Evolutionary conservation across 192 early-diverging fungal genomes (phyloP).

Genomic region (Linnemannia hyalina): DNA sequence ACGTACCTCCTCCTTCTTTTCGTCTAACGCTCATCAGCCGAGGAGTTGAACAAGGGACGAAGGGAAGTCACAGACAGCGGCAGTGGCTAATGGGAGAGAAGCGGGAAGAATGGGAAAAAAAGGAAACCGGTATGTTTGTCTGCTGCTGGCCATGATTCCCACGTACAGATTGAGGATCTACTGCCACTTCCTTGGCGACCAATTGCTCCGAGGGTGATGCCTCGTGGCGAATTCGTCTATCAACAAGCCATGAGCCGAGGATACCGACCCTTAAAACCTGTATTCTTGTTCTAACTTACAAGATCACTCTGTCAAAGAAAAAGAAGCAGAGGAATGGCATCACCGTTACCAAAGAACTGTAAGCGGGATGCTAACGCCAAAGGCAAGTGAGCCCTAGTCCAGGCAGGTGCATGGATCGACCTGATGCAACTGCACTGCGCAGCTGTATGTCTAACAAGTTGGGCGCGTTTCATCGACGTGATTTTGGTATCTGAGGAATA

Average conservation of each 20-base stretch:
- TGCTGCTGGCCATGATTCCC: background rate
- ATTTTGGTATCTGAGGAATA: background rate
- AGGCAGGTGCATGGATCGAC: background rate
- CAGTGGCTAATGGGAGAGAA: background rate
- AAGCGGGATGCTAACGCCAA: background rate
- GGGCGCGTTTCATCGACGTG: background rate
- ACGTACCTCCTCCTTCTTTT: background rate
- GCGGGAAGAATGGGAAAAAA: background rate
- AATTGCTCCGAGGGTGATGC: background rate
- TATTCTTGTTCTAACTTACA: background rate
- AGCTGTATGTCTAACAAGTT: background rate
- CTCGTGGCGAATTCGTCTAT: background rate
- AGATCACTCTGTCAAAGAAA: background rate
- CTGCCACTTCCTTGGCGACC: background rate
- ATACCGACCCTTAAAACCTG: background rate
- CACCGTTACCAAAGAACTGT: background rate
- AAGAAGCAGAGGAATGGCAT: background rate
- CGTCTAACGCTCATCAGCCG: background rate
- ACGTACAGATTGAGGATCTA: background rate
- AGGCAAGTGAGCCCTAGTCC: background rate
- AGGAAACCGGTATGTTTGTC: background rate
- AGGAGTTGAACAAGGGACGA: background rate
- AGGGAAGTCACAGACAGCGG: background rate
- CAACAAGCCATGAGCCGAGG: background rate
- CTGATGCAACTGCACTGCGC: background rate